Conservation (phyloP, 1,284 basidiomycete species). For the Cutaneotrichosporon spelunceum region DNA sequence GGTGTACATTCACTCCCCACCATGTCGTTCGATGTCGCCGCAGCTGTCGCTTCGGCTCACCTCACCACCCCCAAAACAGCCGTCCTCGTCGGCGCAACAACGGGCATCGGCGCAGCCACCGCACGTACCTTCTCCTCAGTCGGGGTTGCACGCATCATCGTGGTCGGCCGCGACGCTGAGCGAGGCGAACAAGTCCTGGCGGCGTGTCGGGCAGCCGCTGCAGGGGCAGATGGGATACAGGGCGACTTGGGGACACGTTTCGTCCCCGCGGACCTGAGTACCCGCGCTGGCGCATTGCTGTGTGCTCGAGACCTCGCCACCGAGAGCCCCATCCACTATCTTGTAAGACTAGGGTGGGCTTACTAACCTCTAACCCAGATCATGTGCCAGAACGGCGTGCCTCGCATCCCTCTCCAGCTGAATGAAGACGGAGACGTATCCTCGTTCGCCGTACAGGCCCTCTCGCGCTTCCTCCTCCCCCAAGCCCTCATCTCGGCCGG, state of each 20-base stretch:
- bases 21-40: not conserved
- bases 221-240: not conserved
- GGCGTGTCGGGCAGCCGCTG: not conserved
- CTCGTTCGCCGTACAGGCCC: not conserved
- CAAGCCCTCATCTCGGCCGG: not conserved
- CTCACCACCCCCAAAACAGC: not conserved
- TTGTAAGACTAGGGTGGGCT: not conserved
- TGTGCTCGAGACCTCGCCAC: not conserved
- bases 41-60: not conserved
- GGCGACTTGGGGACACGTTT: not conserved
- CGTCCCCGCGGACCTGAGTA: not conserved
- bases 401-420: not conserved
- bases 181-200: not conserved
- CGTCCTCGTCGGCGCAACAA: constrained; percentile 1
- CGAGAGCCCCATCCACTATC: not conserved
- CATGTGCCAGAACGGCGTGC: constrained; percentile 4
- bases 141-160: not conserved
- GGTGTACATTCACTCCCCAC: not conserved
- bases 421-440: not conserved
- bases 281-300: not conserved
- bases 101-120: constrained; percentile 1
- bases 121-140: not conserved
- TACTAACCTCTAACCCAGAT: not conserved
- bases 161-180: not conserved
- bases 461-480: constrained; percentile 4